Conservation (phyloP, 1,139 yeast genomes). For the Saccharomycopsis hybrid region DNA sequence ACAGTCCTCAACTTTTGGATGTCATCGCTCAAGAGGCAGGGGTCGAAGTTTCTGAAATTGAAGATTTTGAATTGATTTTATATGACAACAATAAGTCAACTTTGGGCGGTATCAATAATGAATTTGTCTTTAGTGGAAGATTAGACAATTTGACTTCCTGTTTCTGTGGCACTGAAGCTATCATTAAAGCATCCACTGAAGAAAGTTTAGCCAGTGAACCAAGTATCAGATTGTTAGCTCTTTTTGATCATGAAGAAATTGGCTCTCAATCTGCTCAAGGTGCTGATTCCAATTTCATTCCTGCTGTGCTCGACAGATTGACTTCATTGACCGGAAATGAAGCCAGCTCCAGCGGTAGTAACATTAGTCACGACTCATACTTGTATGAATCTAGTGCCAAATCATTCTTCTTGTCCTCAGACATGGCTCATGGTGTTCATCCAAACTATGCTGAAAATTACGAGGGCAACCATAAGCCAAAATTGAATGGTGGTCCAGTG, state of each 20-base stretch:
- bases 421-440: conserved; percentile 95
- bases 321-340: conserved; percentile 42
- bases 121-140: conserved; percentile 89
- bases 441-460: conserved; percentile 80
- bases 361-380: conserved; percentile 28
- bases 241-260: conserved; percentile 93
- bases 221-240: conserved; percentile 65
- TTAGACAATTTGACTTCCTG: conserved; percentile 88
- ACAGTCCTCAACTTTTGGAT: conserved; percentile 61
- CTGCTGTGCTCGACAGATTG: conserved; percentile 66
- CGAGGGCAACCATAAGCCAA: conserved; percentile 74
- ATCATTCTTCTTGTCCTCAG: conserved; percentile 87
- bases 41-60: conserved; percentile 50
- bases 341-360: conserved; percentile 23
- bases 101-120: conserved; percentile 84
- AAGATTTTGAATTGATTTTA: conserved; percentile 86
- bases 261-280: conserved; percentile 96
- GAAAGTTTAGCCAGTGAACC: conserved; percentile 37
- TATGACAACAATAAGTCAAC: conserved; percentile 79
- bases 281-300: conserved; percentile 86
- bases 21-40: conserved; percentile 61
- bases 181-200: conserved; percentile 47
- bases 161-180: conserved; percentile 67
- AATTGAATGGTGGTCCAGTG: conserved; percentile 83
- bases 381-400: conserved; percentile 66